A percentile compares a stretch with the other conserved stretches of the same genome.
These are phyloP conservation scores for Helotiales sp. DNA, from an alignment of 2,329 filamentous ascomycete species.

Conservation along the genomic window DNA sequence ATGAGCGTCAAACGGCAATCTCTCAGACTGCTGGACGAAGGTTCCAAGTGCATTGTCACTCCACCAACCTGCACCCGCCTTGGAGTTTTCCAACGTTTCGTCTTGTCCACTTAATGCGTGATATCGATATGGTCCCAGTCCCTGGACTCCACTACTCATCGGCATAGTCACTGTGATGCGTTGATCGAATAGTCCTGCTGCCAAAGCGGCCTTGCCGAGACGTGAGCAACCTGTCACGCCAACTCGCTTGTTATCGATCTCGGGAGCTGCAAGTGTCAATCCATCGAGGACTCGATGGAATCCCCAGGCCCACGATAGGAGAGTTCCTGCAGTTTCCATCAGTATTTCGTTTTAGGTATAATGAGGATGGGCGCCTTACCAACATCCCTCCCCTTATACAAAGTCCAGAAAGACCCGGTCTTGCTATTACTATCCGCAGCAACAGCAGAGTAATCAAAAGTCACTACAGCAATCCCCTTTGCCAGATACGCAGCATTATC, in stretches of 20 bases:
- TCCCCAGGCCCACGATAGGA: conserved; percentile 41
- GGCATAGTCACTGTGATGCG: conserved; percentile 40
- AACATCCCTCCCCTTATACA: conserved; percentile 50
- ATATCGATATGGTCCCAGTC: conserved; percentile 38
- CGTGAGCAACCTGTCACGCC: conserved; percentile 39
- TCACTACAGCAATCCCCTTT: conserved; percentile 49
- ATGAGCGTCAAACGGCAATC: conserved; percentile 38
- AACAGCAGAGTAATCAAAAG: conserved; percentile 49
- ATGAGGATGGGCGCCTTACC: conserved; percentile 34
- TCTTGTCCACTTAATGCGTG: conserved; percentile 44
- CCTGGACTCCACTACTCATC: conserved; percentile 38
- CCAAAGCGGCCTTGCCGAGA: conserved; percentile 38
- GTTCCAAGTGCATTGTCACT: conserved; percentile 36
- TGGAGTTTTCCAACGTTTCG: conserved; percentile 43
- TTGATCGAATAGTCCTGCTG: conserved; percentile 37
- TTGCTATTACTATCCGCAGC: conserved; percentile 50
- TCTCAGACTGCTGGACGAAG: conserved; percentile 35
- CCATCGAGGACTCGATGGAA: conserved; percentile 40
- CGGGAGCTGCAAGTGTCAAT: conserved; percentile 37
- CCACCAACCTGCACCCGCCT: conserved; percentile 39
- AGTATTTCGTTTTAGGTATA: neutral
- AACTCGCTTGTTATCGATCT: conserved; percentile 36
- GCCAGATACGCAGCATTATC: conserved; percentile 46
- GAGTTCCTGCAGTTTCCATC: conserved; percentile 28
- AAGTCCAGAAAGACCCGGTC: conserved; percentile 49